Evolutionary conservation across 2,329 filamentous ascomycete genomes (phyloP).

Genomic region (Fusarium lyarnte): DNA sequence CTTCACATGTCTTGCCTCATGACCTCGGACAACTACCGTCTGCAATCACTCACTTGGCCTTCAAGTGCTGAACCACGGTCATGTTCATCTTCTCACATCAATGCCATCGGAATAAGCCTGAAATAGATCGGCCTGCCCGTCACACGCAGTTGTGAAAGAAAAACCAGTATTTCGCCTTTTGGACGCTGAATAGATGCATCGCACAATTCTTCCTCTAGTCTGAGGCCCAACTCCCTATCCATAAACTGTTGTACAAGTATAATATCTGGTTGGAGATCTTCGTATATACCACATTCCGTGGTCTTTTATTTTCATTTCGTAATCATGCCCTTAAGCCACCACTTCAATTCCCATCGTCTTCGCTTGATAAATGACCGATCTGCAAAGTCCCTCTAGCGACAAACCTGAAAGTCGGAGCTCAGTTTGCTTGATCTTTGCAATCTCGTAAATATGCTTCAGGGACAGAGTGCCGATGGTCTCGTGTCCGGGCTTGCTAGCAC

Average conservation of each 20-base stretch:
- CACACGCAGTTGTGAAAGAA: not conserved
- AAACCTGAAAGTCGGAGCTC: slow-evolving; percentile 79
- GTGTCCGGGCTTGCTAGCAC: slow-evolving; percentile 77
- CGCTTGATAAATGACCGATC: slow-evolving; percentile 77
- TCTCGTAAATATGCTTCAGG: slow-evolving; percentile 96
- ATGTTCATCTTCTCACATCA: not conserved
- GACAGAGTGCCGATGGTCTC: slow-evolving; percentile 86
- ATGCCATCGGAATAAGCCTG: not conserved
- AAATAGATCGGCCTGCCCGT: not conserved
- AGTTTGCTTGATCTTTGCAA: slow-evolving; percentile 92
- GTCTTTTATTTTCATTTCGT: slow-evolving; percentile 1
- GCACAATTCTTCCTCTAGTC: slow-evolving; percentile 19
- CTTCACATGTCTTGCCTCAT: not conserved
- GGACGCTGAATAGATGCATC: slow-evolving; percentile 11
- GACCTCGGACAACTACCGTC: not conserved
- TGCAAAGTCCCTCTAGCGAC: slow-evolving; percentile 75
- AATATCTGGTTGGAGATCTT: slow-evolving; percentile 22
- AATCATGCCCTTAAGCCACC: slow-evolving; percentile 60
- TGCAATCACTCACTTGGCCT: not conserved
- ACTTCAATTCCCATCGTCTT: slow-evolving; percentile 80
- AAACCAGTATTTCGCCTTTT: not conserved
- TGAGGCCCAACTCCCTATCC: slow-evolving; percentile 10
- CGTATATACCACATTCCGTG: slow-evolving; percentile 27
- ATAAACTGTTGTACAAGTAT: slow-evolving; percentile 41
- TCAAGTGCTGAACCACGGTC: not conserved